These are phyloP conservation scores for Diaporthe longicolla DNA, from an alignment of 2,329 filamentous ascomycete genomes.

Conservation along the genomic window DNA sequence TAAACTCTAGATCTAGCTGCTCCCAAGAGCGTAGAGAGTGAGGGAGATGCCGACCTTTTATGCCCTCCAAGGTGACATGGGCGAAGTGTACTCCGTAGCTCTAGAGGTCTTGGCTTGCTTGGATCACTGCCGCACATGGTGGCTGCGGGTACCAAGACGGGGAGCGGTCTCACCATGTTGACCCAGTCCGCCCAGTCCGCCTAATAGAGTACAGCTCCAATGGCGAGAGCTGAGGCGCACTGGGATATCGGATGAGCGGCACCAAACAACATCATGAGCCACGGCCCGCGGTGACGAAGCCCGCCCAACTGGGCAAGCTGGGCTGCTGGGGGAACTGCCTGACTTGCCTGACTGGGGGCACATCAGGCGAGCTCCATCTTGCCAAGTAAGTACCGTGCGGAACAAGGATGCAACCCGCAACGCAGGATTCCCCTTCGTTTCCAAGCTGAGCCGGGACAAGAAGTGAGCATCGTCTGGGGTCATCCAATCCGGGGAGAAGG, in stretches of 20 bases:
- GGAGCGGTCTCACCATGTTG: slow-evolving; percentile 26
- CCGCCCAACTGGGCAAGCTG: background rate
- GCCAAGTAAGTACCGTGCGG: slow-evolving; percentile 27
- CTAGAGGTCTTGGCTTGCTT: background rate
- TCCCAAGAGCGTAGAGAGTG: background rate
- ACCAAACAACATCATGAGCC: slow-evolving; percentile 21
- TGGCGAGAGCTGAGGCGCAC: slow-evolving; percentile 7
- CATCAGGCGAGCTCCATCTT: slow-evolving; percentile 18
- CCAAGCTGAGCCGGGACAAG: slow-evolving; percentile 29
- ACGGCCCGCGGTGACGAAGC: slow-evolving; percentile 22
- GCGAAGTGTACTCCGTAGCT: too few species aligned
- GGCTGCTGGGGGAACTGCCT: background rate
- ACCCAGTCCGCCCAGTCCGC: background rate
- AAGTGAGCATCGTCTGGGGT: slow-evolving; percentile 20
- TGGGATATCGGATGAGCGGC: slow-evolving; percentile 32
- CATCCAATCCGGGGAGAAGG: slow-evolving; percentile 3
- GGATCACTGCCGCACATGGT: slow-evolving; percentile 24
- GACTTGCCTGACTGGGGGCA: too few species aligned
- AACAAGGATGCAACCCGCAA: slow-evolving; percentile 19
- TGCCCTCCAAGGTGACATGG: background rate
- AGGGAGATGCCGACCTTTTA: slow-evolving; percentile 32
- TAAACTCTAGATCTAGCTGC: slow-evolving; percentile 16
- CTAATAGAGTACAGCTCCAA: slow-evolving; percentile 2
- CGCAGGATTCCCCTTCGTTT: slow-evolving; percentile 1
- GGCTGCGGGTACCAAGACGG: slow-evolving; percentile 20